Evolutionary conservation across 2,329 filamentous ascomycete species (phyloP), one percentile per base, ranked within the genome.

Genomic region (Clarireedia homoeocarpa): DNA sequence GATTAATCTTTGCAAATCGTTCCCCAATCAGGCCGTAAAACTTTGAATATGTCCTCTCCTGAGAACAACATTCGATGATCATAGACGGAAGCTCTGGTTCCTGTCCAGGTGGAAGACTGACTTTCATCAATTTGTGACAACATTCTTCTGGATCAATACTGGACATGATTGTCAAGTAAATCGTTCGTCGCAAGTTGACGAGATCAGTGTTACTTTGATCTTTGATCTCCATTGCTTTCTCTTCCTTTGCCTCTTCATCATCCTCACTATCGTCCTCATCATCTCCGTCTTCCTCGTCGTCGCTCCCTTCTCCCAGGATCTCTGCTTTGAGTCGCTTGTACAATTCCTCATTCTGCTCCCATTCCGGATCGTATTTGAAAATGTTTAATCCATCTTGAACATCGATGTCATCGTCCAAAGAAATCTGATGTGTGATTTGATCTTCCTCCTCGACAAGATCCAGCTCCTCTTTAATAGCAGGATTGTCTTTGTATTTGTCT

Each of bases 381-480:
- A 99, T 86, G 67, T 99, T 99, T 53, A 97, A 77, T 0, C 83
- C 82, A 65, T 97, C 91, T 70, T 96, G 85, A 0, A 89, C 84
- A 49, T 94, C 87, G 53, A 96, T 79, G 39, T 91, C 84, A 61
- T 91, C 91, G 62, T 96, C 89, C 30, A 99, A 73, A 49, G 87
- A 85, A 49, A 90, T 78, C 55, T 84, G 81, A 73, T 99, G 94
- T 1, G 94, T 97, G 65, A 97, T 95, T 70, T 97, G 94, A 68
- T 99, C 94, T 71, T 97, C 92, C 72, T 99, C 94, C 72, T 97
- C 92, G 7, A 99, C 89, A 47, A 99, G 72, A 72, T 99, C 94
- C 56, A 99, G 76, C 70, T 99, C 94, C 69, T 96, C 91, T 71
- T 85, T 91, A 65, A 97, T 77, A 0, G 91, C 86, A 17, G 86